Conservation (phyloP, 1,284 basidiomycete species). For the Phellopilus nigrolimitatus region DNA sequence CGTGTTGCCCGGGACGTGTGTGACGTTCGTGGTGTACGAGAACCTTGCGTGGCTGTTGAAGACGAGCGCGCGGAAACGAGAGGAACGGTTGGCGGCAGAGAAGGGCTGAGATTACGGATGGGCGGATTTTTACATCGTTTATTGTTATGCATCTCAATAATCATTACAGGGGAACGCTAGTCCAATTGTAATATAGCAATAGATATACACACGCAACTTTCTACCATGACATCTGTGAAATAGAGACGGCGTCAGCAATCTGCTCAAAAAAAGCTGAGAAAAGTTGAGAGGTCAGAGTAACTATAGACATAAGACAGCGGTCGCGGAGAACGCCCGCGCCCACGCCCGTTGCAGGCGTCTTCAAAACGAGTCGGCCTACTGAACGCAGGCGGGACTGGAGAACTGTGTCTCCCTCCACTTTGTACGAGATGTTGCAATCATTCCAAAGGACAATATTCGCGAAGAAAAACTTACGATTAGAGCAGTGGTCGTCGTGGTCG, state of each 20-base stretch:
- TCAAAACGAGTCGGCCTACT: slow-evolving; percentile 32
- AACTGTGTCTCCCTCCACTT: slow-evolving; percentile 26
- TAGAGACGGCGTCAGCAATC: not conserved
- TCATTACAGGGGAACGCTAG: not conserved
- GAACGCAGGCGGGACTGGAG: slow-evolving; percentile 30
- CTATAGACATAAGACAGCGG: slow-evolving; percentile 30
- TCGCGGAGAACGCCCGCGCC: slow-evolving; percentile 27
- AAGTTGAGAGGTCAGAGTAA: slow-evolving; percentile 30
- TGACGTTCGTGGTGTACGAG: slow-evolving; percentile 98
- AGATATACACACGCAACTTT: not conserved
- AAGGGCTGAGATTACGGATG: not conserved
- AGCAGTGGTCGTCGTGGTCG: no score
- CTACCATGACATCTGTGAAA: not conserved
- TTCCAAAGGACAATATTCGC: not conserved
- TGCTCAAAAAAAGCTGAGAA: not conserved
- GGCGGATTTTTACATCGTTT: not conserved
- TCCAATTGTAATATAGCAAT: not conserved
- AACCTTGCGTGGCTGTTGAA: slow-evolving; percentile 85
- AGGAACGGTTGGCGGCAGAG: slow-evolving; percentile 17
- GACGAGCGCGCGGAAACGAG: slow-evolving; percentile 44
- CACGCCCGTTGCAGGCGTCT: slow-evolving; percentile 25
- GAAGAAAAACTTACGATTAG: not conserved
- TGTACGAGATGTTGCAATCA: slow-evolving; percentile 13
- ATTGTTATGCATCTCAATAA: not conserved
- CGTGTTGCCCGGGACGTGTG: slow-evolving; percentile 94